Evolutionary conservation across 768 basidiomycete species (phyloP), one percentile per base, ranked within the genome.

Genomic region (Lyophyllum semitale): DNA sequence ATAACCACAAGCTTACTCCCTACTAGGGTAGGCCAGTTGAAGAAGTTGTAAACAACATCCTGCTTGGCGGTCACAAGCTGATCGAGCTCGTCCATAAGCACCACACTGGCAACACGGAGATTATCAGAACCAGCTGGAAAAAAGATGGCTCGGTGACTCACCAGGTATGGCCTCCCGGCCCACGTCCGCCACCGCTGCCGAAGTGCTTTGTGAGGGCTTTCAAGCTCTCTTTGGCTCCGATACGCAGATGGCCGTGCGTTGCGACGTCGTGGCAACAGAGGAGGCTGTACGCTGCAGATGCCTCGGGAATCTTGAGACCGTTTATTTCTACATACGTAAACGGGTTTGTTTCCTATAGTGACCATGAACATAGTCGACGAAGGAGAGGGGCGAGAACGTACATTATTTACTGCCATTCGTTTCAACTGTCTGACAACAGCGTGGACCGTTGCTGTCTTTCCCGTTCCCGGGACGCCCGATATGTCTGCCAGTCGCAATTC

Each of bases 311-410:
- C 63, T 86, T 88, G 53, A 99, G 84, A 1, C 97, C 97, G 63
- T 98, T 98, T 64, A 99, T 96, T 66, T 99, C 97, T 57, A 98
- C 93, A 62, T 95, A 99, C 0, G 90, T 93, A 70, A 99, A 98
- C 0, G 94, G 92, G 58, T 90, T 88, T 8, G 86, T 87, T 80
- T 98, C 95, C 95, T 97, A 64, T 18, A 54, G 6, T 46, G 27
- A 38, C 11, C 54, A 20, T 48, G 17, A 51, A 18, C 52, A n/a
- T 15, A 0, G 40, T 1, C 13, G 46, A 30, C n/a, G 17, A 29
- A 38, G 52, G 30, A 20, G 29, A 51, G 27, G n/a, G 58, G 25
- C n/a, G n/a, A n/a, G 20, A 11, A 74, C 86, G 26, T 59, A 93
- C 93, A 59, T 84, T 86, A 51, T 84, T 79, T 66, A 89, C 82